A percentile compares a stretch with the other conserved stretches of the same genome.
Conservation (phyloP, 441 rosid genomes). For the Kokia cookei region DNA sequence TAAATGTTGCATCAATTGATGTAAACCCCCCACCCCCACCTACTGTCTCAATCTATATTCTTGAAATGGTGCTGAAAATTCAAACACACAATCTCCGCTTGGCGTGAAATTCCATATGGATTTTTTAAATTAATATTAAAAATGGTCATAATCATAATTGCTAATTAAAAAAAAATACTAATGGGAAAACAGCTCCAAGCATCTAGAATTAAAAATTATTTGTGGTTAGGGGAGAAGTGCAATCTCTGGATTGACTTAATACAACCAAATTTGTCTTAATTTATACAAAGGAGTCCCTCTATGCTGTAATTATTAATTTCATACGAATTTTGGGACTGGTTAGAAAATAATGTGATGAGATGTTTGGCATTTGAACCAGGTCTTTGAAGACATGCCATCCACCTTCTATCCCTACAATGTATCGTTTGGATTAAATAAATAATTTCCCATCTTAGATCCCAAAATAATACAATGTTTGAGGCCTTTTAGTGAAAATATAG, state of each 20-base stretch:
- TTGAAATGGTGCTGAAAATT: background rate
- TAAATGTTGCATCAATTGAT: slow-evolving; percentile 9
- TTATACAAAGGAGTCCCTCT: background rate
- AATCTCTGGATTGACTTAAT: background rate
- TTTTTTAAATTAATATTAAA: background rate
- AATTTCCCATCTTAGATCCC: background rate
- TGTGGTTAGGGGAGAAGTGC: background rate
- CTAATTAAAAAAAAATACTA: background rate
- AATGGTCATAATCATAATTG: background rate
- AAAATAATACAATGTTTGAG: background rate
- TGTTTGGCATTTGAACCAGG: background rate
- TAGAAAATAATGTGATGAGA: background rate
- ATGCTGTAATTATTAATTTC: background rate
- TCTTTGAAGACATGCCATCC: background rate
- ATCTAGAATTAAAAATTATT: background rate
- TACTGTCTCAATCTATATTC: background rate
- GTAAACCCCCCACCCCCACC: slow-evolving; percentile 5
- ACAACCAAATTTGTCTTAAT: background rate
- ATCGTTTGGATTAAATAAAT: background rate
- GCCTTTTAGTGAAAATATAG: background rate
- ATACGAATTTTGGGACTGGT: background rate
- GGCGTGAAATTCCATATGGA: background rate
- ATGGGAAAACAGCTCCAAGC: background rate
- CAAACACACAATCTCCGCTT: background rate
- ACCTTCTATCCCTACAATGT: background rate